These are phyloP conservation scores for Naganishia kalamii DNA, from an alignment of 768 basidiomycete species.

Conservation along the genomic window DNA sequence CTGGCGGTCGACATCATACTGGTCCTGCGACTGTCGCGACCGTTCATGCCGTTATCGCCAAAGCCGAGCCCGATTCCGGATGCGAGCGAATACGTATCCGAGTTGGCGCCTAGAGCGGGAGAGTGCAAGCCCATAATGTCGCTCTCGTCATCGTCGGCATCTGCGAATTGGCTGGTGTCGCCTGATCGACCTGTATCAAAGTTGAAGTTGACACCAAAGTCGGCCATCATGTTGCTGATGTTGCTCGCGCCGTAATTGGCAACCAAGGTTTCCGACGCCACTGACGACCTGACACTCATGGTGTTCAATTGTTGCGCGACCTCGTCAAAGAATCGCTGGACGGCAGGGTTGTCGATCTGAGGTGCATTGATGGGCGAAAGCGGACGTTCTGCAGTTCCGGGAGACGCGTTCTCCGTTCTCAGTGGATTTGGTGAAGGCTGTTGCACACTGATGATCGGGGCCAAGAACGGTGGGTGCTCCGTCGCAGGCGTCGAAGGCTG, in stretches of 20 bases:
- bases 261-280: slow-evolving; percentile 38
- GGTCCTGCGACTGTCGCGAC: slow-evolving; percentile 15
- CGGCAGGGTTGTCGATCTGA: slow-evolving; percentile 63
- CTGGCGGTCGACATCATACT: slow-evolving; percentile 12
- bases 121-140: slow-evolving; percentile 41
- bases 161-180: slow-evolving; percentile 46
- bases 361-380: slow-evolving; percentile 57
- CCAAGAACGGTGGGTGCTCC: background rate
- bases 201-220: slow-evolving; percentile 13
- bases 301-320: slow-evolving; percentile 71
- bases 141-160: slow-evolving; percentile 48
- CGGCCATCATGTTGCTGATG: slow-evolving; percentile 5
- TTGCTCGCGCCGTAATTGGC: slow-evolving; percentile 13
- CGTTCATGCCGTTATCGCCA: slow-evolving; percentile 15
- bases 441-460: slow-evolving; percentile 8
- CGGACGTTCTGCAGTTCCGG: slow-evolving; percentile 18
- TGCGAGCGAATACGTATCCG: slow-evolving; percentile 9
- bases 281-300: slow-evolving; percentile 57
- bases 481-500: slow-evolving; percentile 8
- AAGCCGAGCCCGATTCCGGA: slow-evolving; percentile 38
- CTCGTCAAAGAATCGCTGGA: slow-evolving; percentile 79
- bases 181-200: slow-evolving; percentile 21
- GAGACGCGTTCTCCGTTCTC: slow-evolving; percentile 4
- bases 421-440: slow-evolving; percentile 2
- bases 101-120: slow-evolving; percentile 10